Conservation (phyloP, 331 rosid genomes). For the Prunus yedoensis region DNA sequence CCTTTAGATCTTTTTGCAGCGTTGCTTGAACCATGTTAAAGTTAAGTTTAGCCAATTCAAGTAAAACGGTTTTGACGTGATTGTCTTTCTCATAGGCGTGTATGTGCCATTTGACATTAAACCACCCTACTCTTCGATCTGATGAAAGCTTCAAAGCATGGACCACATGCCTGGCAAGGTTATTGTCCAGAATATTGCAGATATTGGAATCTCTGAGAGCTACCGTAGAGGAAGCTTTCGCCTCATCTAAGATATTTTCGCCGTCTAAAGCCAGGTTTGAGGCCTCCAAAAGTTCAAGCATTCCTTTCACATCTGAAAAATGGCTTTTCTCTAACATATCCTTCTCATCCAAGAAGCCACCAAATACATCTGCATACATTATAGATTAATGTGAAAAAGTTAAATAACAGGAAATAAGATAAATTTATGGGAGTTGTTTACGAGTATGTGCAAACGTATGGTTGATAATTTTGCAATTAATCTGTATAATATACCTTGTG, state of each 20-base stretch:
- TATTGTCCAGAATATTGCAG: neutral
- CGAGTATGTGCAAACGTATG: neutral
- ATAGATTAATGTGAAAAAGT: too few relatives aligned
- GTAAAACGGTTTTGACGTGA: constrained; percentile 5
- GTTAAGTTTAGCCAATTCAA: constrained; percentile 49
- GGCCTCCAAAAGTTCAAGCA: constrained; percentile 53
- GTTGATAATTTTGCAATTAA: too few relatives aligned
- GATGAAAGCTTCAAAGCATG: constrained; percentile 52
- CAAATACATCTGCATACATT: constrained; percentile 31
- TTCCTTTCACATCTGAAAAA: constrained; percentile 7
- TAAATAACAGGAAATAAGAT: neutral
- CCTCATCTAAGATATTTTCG: constrained; percentile 39
- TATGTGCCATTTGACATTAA: constrained; percentile 54
- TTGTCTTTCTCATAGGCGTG: constrained; percentile 11
- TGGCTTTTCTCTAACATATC: neutral
- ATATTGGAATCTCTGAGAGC: constrained; percentile 19
- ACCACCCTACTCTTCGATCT: constrained; percentile 62
- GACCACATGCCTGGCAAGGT: constrained; percentile 20
- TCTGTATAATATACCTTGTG: constrained; percentile 28
- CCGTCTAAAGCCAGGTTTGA: constrained; percentile 45
- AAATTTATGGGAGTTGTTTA: neutral
- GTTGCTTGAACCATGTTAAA: constrained; percentile 47
- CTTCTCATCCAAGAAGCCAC: constrained; percentile 29
- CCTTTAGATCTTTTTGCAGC: constrained; percentile 48
- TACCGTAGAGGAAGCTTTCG: constrained; percentile 13